phyloP scores from a whole-genome alignment of 2,329 filamentous ascomycete genomes.

The Cryphonectria carpinicola region DNA sequence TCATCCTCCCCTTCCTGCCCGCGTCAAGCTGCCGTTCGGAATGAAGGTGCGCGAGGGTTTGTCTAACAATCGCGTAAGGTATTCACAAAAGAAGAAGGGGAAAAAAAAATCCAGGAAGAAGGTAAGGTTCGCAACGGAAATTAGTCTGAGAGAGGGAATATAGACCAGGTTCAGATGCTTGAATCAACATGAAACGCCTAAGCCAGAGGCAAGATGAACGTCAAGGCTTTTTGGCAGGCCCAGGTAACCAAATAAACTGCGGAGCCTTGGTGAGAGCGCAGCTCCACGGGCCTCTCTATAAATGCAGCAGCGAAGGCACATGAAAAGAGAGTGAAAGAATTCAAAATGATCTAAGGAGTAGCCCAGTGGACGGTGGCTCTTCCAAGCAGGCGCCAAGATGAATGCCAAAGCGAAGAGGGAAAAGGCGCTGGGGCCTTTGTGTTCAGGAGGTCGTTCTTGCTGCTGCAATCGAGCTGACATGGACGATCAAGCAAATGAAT shows the following conservation, averaged over 20 bases:
- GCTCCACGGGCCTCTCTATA: background rate
- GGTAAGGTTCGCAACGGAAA: background rate
- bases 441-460: background rate
- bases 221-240: background rate
- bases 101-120: background rate
- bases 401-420: slow-evolving; percentile 16
- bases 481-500: background rate
- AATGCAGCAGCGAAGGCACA: background rate
- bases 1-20: slow-evolving; percentile 5
- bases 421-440: slow-evolving; percentile 13
- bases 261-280: background rate
- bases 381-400: slow-evolving; percentile 9
- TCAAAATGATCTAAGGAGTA: slow-evolving; percentile 17
- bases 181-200: background rate
- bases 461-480: background rate
- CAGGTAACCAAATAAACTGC: background rate
- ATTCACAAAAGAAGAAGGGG: no score
- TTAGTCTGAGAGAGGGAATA: background rate
- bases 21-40: background rate
- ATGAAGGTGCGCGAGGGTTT: background rate
- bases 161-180: background rate
- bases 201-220: background rate
- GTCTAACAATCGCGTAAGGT: background rate
- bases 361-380: slow-evolving; percentile 9
- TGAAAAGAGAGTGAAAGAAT: background rate